Conservation (phyloP, 2,329 filamentous ascomycete genomes). For the Phoma sp. region DNA sequence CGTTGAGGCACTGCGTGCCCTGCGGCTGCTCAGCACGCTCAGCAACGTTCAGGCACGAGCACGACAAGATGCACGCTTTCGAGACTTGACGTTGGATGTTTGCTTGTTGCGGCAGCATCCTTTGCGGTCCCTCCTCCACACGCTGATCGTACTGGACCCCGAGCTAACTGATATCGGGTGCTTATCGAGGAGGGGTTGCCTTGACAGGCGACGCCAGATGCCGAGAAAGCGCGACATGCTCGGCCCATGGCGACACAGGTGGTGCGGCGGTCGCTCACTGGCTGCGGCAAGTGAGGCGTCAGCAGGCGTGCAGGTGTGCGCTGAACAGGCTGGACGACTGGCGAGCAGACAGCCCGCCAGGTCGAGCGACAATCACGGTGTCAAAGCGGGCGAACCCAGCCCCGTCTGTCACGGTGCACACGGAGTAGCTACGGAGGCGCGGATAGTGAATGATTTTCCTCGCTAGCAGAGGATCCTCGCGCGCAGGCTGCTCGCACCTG, state of each 20-base stretch:
- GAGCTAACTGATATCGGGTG: slow-evolving; percentile 38
- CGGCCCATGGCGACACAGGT: slow-evolving; percentile 8
- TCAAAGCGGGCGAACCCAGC: slow-evolving; percentile 30
- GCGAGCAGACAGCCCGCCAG: slow-evolving; percentile 9
- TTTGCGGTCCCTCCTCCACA: slow-evolving; percentile 28
- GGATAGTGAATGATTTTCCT: slow-evolving; percentile 14
- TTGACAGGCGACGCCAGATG: slow-evolving; percentile 33
- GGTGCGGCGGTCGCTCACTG: slow-evolving; percentile 27
- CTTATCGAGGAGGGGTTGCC: slow-evolving; percentile 35
- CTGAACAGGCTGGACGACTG: slow-evolving; percentile 13
- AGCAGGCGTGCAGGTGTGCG: slow-evolving; percentile 13
- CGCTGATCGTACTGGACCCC: slow-evolving; percentile 28
- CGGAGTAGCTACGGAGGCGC: too few relatives aligned
- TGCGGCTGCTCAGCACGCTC: not conserved
- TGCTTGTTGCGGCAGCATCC: slow-evolving; percentile 30
- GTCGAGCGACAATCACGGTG: slow-evolving; percentile 16
- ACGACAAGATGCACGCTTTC: not conserved
- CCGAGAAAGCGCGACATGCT: slow-evolving; percentile 19
- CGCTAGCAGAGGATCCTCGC: slow-evolving; percentile 14
- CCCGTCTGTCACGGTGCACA: slow-evolving; percentile 17
- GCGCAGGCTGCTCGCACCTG: slow-evolving; percentile 5
- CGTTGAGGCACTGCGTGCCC: slow-evolving; percentile 5
- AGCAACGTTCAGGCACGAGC: not conserved
- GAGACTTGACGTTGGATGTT: slow-evolving; percentile 21
- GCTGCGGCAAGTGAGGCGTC: slow-evolving; percentile 31